A percentile compares a stretch with the other conserved stretches of the same genome.
These are phyloP conservation scores for Talaromyces sp. DNA, from an alignment of 2,329 filamentous ascomycete species.

Conservation along the genomic window DNA sequence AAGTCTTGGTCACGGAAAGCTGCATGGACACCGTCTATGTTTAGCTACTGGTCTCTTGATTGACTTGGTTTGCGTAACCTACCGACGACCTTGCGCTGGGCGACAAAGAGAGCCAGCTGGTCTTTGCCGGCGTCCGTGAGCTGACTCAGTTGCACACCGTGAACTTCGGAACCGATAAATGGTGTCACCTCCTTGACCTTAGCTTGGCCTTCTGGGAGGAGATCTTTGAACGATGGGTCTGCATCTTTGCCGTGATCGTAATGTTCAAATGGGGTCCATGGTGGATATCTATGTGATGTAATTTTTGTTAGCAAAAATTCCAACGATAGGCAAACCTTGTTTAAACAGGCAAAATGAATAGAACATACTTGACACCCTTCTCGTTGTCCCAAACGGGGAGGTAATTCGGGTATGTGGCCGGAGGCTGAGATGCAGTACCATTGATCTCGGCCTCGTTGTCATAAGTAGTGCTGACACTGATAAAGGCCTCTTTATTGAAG, in stretches of 20 bases:
- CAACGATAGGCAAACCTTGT: neutral
- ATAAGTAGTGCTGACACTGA: constrained; percentile 23
- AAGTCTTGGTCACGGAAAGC: constrained; percentile 72
- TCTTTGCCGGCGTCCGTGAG: constrained; percentile 65
- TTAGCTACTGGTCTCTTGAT: neutral
- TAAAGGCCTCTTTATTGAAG: constrained; percentile 31
- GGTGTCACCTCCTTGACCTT: constrained; percentile 60
- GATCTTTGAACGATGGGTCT: constrained; percentile 61
- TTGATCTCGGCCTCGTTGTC: constrained; percentile 49
- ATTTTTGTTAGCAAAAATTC: neutral
- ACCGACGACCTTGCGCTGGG: constrained; percentile 60
- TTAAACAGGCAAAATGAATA: neutral
- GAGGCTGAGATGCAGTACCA: constrained; percentile 48
- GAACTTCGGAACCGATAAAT: constrained; percentile 66
- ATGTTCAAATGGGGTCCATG: constrained; percentile 64
- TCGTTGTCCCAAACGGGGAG: constrained; percentile 64
- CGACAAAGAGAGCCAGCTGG: constrained; percentile 56
- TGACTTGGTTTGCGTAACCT: constrained; percentile 10
- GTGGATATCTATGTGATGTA: constrained; percentile 45
- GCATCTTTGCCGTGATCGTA: constrained; percentile 72
- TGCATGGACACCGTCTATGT: constrained; percentile 10
- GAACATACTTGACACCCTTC: constrained; percentile 22
- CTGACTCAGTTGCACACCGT: constrained; percentile 64
- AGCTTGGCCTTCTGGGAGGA: constrained; percentile 46
- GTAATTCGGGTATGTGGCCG: constrained; percentile 64